phyloP scores from a whole-genome alignment of 345 rosid genomes.

The Heritiera littoralis region DNA sequence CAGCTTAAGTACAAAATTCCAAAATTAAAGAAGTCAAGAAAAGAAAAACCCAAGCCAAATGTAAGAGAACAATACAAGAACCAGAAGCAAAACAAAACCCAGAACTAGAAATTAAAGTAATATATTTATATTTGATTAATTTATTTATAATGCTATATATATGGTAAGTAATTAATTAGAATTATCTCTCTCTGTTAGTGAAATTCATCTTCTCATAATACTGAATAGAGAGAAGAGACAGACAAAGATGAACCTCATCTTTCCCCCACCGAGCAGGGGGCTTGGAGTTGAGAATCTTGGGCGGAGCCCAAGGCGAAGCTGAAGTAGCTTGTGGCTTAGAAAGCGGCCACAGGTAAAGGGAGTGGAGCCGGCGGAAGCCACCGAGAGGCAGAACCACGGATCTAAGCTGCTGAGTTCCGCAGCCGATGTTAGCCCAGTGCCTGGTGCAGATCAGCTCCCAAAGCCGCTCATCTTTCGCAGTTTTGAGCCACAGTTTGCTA shows the following conservation, averaged over 20 bases:
- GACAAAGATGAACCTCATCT: constrained; percentile 79
- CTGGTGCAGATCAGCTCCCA: constrained; percentile 98
- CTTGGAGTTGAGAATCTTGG: constrained; percentile 50
- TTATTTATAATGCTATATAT: constrained; percentile 5
- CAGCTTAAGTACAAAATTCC: constrained; percentile 13
- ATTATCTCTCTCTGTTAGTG: constrained; percentile 33
- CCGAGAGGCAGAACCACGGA: constrained; percentile 95
- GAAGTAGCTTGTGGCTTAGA: constrained; percentile 51
- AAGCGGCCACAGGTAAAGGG: constrained; percentile 68
- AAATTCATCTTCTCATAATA: constrained; percentile 89
- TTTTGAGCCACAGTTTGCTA: constrained; percentile 78
- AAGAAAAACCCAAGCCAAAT: constrained; percentile 33
- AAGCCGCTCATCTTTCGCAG: constrained; percentile 85
- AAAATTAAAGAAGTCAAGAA: neutral
- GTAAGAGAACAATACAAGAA: neutral
- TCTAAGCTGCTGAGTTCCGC: constrained; percentile 69
- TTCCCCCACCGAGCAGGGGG: constrained; percentile 67
- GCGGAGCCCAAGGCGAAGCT: constrained; percentile 38
- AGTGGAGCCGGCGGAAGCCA: constrained; percentile 81
- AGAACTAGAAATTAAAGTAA: constrained; percentile 14
- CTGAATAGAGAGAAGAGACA: constrained; percentile 85
- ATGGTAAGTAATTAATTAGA: neutral
- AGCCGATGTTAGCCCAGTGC: constrained; percentile 85
- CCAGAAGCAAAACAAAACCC: neutral
- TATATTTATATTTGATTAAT: neutral